Evolutionary conservation across 2,329 filamentous ascomycete species (phyloP).

Genomic region (Beauveria sp.): DNA sequence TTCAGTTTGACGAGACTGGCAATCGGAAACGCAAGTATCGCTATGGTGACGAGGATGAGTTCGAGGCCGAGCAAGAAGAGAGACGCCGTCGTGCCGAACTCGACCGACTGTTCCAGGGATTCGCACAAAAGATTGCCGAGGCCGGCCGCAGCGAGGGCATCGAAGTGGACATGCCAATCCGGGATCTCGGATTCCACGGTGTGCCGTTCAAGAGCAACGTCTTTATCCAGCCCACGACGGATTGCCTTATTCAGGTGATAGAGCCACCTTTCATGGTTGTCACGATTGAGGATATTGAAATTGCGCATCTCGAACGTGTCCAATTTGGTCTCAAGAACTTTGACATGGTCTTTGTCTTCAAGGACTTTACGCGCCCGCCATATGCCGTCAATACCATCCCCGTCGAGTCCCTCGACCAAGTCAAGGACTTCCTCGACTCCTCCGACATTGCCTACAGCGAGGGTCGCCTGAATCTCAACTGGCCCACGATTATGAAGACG

Average conservation of each 20-base stretch:
- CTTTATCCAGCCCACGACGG: conserved; percentile 89
- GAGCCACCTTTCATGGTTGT: conserved; percentile 96
- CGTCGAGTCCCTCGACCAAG: conserved; percentile 85
- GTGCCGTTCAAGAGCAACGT: conserved; percentile 95
- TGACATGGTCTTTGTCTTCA: conserved; percentile 96
- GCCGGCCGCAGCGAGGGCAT: conserved; percentile 85
- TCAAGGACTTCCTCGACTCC: conserved; percentile 96
- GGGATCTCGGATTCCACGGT: conserved; percentile 93
- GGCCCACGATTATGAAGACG: conserved; percentile 99
- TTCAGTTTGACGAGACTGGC: conserved; percentile 97
- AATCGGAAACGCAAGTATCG: conserved; percentile 97
- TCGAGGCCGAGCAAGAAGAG: conserved; percentile 97
- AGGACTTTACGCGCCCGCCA: conserved; percentile 86
- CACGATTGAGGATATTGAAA: conserved; percentile 90
- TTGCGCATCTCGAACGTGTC: conserved; percentile 92
- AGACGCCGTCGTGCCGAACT: conserved; percentile 82
- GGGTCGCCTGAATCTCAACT: conserved; percentile 94
- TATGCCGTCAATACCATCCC: conserved; percentile 98
- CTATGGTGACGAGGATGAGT: conserved; percentile 97
- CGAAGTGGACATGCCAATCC: conserved; percentile 92
- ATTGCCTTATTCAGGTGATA: conserved; percentile 92
- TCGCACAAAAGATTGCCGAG: conserved; percentile 95
- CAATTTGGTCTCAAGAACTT: conserved; percentile 98
- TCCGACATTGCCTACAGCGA: conserved; percentile 93
- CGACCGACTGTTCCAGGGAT: conserved; percentile 91